Evolutionary conservation across 2,329 filamentous ascomycete species (phyloP), one percentile per base, ranked within the genome.

Genomic region (Juglanconis juglandina): DNA sequence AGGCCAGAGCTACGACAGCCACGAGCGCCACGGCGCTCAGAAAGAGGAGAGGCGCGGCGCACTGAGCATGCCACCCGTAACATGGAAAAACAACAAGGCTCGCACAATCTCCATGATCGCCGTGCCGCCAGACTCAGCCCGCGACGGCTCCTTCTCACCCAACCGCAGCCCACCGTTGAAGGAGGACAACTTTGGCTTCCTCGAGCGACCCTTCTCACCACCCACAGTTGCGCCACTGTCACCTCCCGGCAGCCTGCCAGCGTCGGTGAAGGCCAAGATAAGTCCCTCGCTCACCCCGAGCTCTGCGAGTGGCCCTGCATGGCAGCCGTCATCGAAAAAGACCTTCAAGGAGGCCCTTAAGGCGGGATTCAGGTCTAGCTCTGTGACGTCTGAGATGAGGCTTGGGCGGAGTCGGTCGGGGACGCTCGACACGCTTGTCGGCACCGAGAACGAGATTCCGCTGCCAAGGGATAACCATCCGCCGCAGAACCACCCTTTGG

Each of bases 241-340:
- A 14, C 61, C 61, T 2, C 50, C 61, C 2, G 58, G 49, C 32
- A 63, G 61, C 34, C 30, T 63, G 34, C 68, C 69, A 0, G 68
- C 71, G 14, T 74, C 72, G 6, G 67, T 70, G 32, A 70, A 70
- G 9, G 69, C 68, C 11, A 68, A 66, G 52, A 52, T 73, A 35
- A 68, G 67, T n/a, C 66, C 65, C 11, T 59, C 53, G 33, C 59
- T 48, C 14, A 44, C 48, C 4, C 53, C 58, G 14, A 41, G 17
- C 11, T 9, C 66, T 5, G 60, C 63, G 1, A 50, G 59, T 9
- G 48, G 35, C 5, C 54, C 47, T 32, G 44, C 35, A 10, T 56
- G 59, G 3, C 44, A 42, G 32, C 50, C 53, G 48, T 34, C 52
- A 2, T 46, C 55, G 3, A 63, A 56, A 35, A 62, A 51, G 39